phyloP scores from a whole-genome alignment of 345 rosid genomes.

The Kernera saxatilis region DNA sequence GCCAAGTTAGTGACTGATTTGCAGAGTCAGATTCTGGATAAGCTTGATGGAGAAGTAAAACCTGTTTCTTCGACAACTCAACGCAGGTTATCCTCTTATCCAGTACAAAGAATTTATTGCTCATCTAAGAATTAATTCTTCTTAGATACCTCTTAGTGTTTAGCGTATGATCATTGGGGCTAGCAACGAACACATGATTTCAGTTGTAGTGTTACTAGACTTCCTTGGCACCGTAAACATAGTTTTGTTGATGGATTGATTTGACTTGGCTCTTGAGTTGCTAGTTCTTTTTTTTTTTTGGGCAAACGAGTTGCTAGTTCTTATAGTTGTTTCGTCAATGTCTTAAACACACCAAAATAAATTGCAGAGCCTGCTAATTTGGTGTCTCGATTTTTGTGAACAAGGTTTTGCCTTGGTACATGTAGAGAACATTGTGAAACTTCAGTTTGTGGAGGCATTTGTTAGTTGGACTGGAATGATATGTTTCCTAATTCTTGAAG shows the following conservation, averaged over 20 bases:
- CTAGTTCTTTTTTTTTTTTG: too few relatives aligned
- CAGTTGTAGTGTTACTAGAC: not conserved
- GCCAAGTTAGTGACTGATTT: conserved; percentile 50
- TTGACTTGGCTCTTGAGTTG: not conserved
- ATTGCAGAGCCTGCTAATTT: not conserved
- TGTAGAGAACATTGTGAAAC: not conserved
- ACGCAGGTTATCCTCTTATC: conserved; percentile 31
- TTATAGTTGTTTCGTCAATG: not conserved
- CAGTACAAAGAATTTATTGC: not conserved
- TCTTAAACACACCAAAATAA: not conserved
- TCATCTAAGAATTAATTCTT: not conserved
- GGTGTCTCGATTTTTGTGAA: not conserved
- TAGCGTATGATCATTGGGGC: not conserved
- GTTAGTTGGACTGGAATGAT: not conserved
- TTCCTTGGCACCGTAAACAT: not conserved
- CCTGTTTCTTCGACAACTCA: conserved; percentile 26
- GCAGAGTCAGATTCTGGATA: conserved; percentile 40
- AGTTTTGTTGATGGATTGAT: not conserved
- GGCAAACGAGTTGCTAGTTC: not conserved
- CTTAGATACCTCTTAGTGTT: not conserved
- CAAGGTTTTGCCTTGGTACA: not conserved
- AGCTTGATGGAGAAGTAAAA: conserved; percentile 34
- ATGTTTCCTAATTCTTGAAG: not conserved
- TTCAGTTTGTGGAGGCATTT: not conserved
- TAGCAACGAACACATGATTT: not conserved